Base-by-base conservation (phyloP, 768 basidiomycete genomes). In the Termitomyces sp. region DNA sequence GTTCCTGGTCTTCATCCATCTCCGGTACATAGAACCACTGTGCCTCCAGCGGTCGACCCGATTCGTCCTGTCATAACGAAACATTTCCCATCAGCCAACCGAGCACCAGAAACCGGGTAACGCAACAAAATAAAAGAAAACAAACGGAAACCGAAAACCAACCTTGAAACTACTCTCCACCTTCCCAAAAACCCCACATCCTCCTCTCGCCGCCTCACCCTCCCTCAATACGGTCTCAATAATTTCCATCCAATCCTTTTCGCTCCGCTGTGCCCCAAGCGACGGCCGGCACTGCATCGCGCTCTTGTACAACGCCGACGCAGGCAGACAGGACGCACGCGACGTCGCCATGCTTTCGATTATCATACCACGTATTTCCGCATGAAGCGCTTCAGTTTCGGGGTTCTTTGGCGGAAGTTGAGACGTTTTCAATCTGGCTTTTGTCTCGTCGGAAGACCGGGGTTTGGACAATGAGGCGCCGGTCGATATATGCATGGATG, bases 1-100 rank as follows among this genome's bases (percentile, higher is more conserved):
- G 76, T 54, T 89, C 88, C 60, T 74, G 74, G 64, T 90, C 87
- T 61, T 78, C 74, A 61, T 90, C 88, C 64, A 74, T 66, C 63
- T 89, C 87, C 0, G 88, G 83, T 6, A 87, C 80, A 62, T 90
- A 90, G 66, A 87, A 90, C 85, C 85, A 90, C 63, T 84, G 78
- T 19, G 79, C 77, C 62, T 84, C 84, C 55, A 84, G 64, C 38
- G 79, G 74, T 0, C 73, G 67, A 50, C 78, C 77, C 17, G 74
- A 69, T 51, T 80, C 73, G 60, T 80, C 78, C 77, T 83, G 67
- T 1, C 15, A 17, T 14, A 12, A 53, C 57, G 44, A 8, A 22
- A 35, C 5, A 17, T n/a, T 5, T 0, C 3, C 34, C 19, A 22
- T 32, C 2, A 47, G 50, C 32, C 41, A 26, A 43, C 30, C n/a